Conservation (phyloP, 257 asterid genomes). For the Ocimum tenuiflorum region DNA sequence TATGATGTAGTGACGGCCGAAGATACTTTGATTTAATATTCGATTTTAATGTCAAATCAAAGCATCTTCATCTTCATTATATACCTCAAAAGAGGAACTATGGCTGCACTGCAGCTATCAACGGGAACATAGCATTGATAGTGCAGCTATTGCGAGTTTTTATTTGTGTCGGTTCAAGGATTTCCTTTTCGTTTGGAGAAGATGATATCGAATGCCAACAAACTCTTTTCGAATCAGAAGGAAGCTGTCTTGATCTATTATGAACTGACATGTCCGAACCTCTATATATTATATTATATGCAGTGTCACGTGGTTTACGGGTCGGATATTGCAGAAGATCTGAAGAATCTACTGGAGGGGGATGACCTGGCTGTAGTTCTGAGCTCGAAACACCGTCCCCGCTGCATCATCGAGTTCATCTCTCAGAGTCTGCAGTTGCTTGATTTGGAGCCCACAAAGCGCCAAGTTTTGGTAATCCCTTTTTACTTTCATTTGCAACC, state of each 20-base stretch:
- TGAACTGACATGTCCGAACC: too few relatives aligned
- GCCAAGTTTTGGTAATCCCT: conserved; percentile 52
- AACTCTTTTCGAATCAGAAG: not conserved
- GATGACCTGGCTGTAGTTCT: conserved; percentile 74
- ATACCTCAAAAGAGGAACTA: too few relatives aligned
- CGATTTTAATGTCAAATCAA: too few relatives aligned
- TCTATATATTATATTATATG: too few relatives aligned
- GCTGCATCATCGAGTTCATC: conserved; percentile 80
- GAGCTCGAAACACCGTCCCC: conserved; percentile 76
- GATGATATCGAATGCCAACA: not conserved
- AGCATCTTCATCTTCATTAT: too few relatives aligned
- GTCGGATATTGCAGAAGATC: conserved; percentile 66
- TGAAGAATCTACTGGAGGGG: conserved; percentile 48
- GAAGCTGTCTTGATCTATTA: not conserved
- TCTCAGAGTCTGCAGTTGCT: conserved; percentile 74
- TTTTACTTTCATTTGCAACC: not conserved
- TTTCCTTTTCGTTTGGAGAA: not conserved
- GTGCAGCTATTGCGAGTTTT: too few relatives aligned
- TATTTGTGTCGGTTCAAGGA: too few relatives aligned
- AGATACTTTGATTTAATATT: not conserved
- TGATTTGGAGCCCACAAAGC: conserved; percentile 58
- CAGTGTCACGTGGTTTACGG: conserved; percentile 78
- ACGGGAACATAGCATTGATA: not conserved
- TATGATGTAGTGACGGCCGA: too few relatives aligned
- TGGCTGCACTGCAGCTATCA: not conserved